Evolutionary conservation across 306 rosid species (phyloP).

Genomic region (Cucumis sativus): DNA sequence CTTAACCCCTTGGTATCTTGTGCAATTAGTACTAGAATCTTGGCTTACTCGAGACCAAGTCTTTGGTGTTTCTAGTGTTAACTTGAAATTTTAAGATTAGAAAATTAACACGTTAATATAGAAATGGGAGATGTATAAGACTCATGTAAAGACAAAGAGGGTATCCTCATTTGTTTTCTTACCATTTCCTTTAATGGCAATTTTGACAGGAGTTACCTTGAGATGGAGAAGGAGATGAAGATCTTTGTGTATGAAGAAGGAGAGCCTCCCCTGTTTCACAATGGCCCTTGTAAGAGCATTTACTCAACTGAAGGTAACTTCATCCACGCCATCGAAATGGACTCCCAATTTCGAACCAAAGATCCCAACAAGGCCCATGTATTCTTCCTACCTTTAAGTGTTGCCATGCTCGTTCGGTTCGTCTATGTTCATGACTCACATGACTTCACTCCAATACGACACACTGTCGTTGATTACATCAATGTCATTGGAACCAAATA

Average conservation of each 20-base stretch:
- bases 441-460: conserved; percentile 50
- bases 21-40: not conserved
- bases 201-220: conserved; percentile 59
- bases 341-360: conserved; percentile 45
- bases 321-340: conserved; percentile 63
- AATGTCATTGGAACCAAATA: conserved; percentile 38
- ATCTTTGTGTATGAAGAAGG: conserved; percentile 83
- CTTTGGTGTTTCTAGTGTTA: too few relatives aligned
- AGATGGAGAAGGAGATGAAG: conserved; percentile 80
- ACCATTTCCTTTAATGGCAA: not conserved
- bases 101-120: too few relatives aligned
- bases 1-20: not conserved
- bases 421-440: conserved; percentile 57
- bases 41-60: too few relatives aligned
- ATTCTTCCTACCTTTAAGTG: conserved; percentile 72
- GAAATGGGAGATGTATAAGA: not conserved
- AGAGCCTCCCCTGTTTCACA: conserved; percentile 73
- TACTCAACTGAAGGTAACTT: conserved; percentile 86
- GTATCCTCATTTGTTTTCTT: not conserved
- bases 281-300: conserved; percentile 91
- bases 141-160: not conserved
- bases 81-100: too few relatives aligned
- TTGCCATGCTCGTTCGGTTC: conserved; percentile 65
- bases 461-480: conserved; percentile 53
- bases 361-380: conserved; percentile 74